Evolutionary conservation across 331 rosid species (phyloP), one percentile per base, ranked within the genome.

Genomic region (Arachis monticola): DNA sequence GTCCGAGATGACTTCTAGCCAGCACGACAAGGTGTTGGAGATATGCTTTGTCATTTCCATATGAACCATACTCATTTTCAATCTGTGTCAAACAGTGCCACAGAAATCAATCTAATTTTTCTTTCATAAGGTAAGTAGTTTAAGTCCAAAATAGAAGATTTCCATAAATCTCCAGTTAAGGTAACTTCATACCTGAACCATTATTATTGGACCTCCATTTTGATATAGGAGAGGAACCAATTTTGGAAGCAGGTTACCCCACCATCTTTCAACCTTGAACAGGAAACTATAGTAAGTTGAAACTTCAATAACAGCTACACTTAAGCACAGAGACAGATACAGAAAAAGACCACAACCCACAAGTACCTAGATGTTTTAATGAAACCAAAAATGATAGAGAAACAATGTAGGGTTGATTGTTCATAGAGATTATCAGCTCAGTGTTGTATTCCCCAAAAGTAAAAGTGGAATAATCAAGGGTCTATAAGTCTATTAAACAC

Each of bases 61-160:
- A 89, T 12, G 96, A 93, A 79, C 98, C 97, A 79, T 44, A 93
- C 81, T 93, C 98, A 70, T 93, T 93, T 83, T 93, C 98, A 83
- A 93, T 79, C 97, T 94, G 96, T 69, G 83, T 67, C 75, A 81
- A 79, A 64, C 61, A 77, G 76, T 69, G 63, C 60, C 80, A 59
- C 64, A 58, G 53, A 13, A 69, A 51, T 79, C 51, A 40, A 58
- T 57, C 63, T 53, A 67, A 3, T 64, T 70, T 62, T 51, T 47
- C 75, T 67, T 60, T 17, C 67, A 73, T 22, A 55, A 64, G 76
- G 64, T 45, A 77, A 68, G 69, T 31, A 60, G 42, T 52, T 11
- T 40, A 1, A 27, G 58, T 51, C 41, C 60, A 64, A 51, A 70
- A 41, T 57, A 64, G 40, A 35, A 35, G 40, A 35, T 35, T 35